Conservation (phyloP, 108 stramenopile genomes). For the Seminavis robusta region DNA sequence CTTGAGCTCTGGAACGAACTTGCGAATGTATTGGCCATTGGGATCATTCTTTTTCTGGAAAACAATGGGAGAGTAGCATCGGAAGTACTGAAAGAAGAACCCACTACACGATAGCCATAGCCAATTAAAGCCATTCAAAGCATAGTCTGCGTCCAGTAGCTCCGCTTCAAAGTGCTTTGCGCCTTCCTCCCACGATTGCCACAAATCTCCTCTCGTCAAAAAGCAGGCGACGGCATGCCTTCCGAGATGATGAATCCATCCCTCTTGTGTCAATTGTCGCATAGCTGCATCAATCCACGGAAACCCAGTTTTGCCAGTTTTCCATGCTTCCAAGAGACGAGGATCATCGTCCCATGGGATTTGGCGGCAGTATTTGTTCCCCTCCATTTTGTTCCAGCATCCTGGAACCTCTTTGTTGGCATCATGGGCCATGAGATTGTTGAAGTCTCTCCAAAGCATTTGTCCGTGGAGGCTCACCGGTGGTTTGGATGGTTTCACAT, state of each 20-base stretch:
- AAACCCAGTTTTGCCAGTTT: slow-evolving; percentile 89
- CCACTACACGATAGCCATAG: slow-evolving; percentile 89
- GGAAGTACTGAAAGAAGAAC: slow-evolving; percentile 93
- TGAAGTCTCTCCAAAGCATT: slow-evolving; percentile 93
- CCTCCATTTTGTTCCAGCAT: slow-evolving; percentile 60
- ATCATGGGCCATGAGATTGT: slow-evolving; percentile 79
- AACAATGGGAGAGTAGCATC: slow-evolving; percentile 89
- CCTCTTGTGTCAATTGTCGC: slow-evolving; percentile 86
- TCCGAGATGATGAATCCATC: slow-evolving; percentile 97
- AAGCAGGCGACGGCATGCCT: slow-evolving; percentile 97
- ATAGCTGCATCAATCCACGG: slow-evolving; percentile 97
- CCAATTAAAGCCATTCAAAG: slow-evolving; percentile 96
- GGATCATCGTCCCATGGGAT: slow-evolving; percentile 88
- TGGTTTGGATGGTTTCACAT: slow-evolving; percentile 62
- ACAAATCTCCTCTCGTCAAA: slow-evolving; percentile 95
- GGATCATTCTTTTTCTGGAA: slow-evolving; percentile 92
- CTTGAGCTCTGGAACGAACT: slow-evolving; percentile 77
- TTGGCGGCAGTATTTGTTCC: slow-evolving; percentile 68
- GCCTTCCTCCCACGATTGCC: slow-evolving; percentile 93
- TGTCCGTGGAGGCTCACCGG: slow-evolving; percentile 94
- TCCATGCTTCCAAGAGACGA: slow-evolving; percentile 78
- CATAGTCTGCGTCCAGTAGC: slow-evolving; percentile 93
- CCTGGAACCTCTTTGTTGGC: slow-evolving; percentile 47
- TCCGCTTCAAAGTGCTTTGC: slow-evolving; percentile 75
- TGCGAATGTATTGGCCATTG: slow-evolving; percentile 87